Conservation (phyloP, 108 stramenopile species). For the Discostella pseudostelligera region DNA sequence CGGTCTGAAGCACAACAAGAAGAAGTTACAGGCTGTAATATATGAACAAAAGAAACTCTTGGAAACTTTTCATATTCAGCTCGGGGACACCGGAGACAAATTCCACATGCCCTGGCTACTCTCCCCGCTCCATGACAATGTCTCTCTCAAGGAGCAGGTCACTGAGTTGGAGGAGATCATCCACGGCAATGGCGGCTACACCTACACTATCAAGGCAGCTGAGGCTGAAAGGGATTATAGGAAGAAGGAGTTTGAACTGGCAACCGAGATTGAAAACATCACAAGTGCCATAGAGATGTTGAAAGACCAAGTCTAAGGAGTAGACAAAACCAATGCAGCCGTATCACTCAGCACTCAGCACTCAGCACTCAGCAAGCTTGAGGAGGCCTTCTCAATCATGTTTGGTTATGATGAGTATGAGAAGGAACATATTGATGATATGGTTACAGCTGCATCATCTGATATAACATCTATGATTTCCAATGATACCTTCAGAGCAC, state of each 20-base stretch:
- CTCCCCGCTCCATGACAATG: conserved; percentile 11
- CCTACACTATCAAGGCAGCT: conserved; percentile 4
- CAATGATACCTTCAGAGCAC: too few species aligned
- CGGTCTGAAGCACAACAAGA: neutral
- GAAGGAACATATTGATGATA: too few species aligned
- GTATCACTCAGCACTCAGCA: too few species aligned
- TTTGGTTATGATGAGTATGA: too few species aligned
- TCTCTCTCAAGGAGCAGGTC: conserved; percentile 13
- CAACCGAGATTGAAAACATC: conserved; percentile 1
- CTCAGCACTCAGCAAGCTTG: conserved; percentile 12
- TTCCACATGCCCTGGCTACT: conserved; percentile 8
- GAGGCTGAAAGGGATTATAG: conserved; percentile 3
- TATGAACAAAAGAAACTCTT: neutral
- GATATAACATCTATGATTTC: too few species aligned
- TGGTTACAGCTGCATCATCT: too few species aligned
- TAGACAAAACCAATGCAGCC: neutral
- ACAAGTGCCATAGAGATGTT: conserved; percentile 3
- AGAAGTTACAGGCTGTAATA: conserved; percentile 1
- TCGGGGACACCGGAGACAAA: neutral
- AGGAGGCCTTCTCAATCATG: conserved; percentile 9
- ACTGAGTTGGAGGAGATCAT: conserved; percentile 11
- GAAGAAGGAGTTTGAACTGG: neutral
- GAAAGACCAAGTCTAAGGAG: conserved; percentile 3
- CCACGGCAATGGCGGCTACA: neutral
- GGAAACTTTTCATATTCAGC: conserved; percentile 3